Conservation (phyloP, 805 yeast species). For the Nakazawaea siamensis region DNA sequence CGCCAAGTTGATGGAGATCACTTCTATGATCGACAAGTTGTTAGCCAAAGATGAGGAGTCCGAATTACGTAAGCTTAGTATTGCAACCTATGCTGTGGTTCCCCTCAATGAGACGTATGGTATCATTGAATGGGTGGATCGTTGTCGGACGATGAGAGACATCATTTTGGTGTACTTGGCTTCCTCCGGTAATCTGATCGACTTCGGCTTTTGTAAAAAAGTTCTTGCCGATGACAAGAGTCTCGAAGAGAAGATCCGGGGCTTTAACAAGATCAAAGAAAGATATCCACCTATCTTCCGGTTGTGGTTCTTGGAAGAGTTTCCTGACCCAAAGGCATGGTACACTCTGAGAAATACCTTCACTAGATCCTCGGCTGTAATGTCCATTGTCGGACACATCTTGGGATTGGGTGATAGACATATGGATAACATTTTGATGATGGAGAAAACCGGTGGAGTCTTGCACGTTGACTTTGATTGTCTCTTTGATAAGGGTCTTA, state of each 20-base stretch:
- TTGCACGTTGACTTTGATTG: constrained; percentile 97
- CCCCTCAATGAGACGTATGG: constrained; percentile 86
- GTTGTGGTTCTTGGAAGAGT: constrained; percentile 82
- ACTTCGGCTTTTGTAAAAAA: constrained; percentile 15
- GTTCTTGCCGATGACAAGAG: constrained; percentile 17
- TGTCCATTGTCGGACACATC: constrained; percentile 95
- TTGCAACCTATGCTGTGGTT: constrained; percentile 80
- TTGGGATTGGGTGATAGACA: constrained; percentile 96
- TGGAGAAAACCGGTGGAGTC: constrained; percentile 66
- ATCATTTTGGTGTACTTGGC: constrained; percentile 31
- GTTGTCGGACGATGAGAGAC: constrained; percentile 63
- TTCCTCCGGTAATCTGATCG: constrained; percentile 18
- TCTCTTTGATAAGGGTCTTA: constrained; percentile 79
- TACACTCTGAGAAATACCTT: constrained; percentile 67
- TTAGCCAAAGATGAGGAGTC: constrained; percentile 63
- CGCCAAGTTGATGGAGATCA: constrained; percentile 87
- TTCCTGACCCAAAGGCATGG: constrained; percentile 89
- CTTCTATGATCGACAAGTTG: constrained; percentile 75
- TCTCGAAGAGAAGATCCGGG: constrained; percentile 23
- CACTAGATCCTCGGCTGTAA: constrained; percentile 80
- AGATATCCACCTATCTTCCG: constrained; percentile 64
- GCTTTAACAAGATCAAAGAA: constrained; percentile 24
- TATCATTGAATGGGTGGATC: constrained; percentile 81
- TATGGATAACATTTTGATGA: constrained; percentile 79
- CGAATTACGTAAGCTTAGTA: constrained; percentile 58